Evolutionary conservation across 495 filamentous ascomycete species (phyloP).

Genomic region (Peziza echinospora): DNA sequence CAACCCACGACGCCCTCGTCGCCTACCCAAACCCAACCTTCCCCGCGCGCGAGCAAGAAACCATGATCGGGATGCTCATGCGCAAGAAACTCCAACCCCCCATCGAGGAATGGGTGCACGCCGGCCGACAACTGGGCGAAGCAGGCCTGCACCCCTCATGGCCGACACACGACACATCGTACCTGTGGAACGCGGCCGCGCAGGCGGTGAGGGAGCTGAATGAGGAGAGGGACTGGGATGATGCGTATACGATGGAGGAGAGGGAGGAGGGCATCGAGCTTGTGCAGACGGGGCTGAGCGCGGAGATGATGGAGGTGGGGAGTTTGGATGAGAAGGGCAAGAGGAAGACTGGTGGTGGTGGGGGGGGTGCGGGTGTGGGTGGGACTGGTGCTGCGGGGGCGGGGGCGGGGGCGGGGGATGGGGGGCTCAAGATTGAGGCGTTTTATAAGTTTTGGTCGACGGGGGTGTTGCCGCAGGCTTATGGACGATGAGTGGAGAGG

Average conservation of each 20-base stretch:
- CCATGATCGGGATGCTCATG: conserved; percentile 32
- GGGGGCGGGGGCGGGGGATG: conserved; percentile 17
- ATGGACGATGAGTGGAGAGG: too few relatives aligned
- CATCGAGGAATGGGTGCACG: conserved; percentile 39
- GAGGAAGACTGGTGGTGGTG: conserved; percentile 6
- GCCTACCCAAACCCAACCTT: conserved; percentile 41
- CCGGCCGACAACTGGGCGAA: conserved; percentile 23
- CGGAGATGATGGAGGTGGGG: conserved; percentile 21
- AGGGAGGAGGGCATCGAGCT: conserved; percentile 9
- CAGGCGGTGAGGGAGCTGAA: conserved; percentile 23
- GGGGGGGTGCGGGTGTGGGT: conserved; percentile 1
- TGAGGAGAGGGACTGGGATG: conserved; percentile 25
- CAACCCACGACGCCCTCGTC: conserved; percentile 1
- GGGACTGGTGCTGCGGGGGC: conserved; percentile 23
- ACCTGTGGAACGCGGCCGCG: conserved; percentile 9
- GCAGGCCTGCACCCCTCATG: neutral
- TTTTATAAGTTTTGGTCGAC: conserved; percentile 26
- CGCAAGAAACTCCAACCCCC: conserved; percentile 41
- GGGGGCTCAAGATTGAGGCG: conserved; percentile 20
- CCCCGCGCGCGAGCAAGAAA: conserved; percentile 33
- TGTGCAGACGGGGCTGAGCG: conserved; percentile 6
- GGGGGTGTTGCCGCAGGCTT: conserved; percentile 14
- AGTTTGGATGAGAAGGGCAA: conserved; percentile 21
- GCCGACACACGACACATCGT: neutral
- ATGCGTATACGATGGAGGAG: conserved; percentile 22